Evolutionary conservation across 2,329 filamentous ascomycete genomes (phyloP), one percentile per base, ranked within the genome.

Genomic region (Colletotrichum melonis): DNA sequence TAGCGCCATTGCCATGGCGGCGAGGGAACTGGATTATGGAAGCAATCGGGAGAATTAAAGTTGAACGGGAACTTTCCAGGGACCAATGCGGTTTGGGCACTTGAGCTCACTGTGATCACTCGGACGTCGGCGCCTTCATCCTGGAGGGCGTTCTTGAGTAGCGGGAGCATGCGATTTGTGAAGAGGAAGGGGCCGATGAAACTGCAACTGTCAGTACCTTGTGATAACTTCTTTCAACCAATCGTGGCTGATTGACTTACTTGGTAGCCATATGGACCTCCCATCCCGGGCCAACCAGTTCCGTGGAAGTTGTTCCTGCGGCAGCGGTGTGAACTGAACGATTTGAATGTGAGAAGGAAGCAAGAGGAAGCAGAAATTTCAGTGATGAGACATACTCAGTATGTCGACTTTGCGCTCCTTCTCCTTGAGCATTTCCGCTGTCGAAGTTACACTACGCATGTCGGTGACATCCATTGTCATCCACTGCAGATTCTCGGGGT

Each of bases 261-360:
- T 74, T 75, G 12, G 67, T 63, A 16, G 77, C 69, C 77, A 80
- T 79, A 32, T 72, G 68, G 11, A 64, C 42, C 55, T 80, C 79
- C 74, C 76, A 80, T 19, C 74, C 74, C 0, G 56, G 70, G 1
- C 67, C 73, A 4, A 66, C 67, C 1, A 60, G 56, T 22, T 78
- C 65, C 2, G 58, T 59, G 0, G 63, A 57, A 1, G 24, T 22
- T 4, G 69, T 63, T 4, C 52, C 38, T 3, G 38, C 58, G 11
- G 76, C 76, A 1, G 75, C 75, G 42, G 78, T 80, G 69, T 80
- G 78, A 12, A 80, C 79, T 80, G 32, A 1, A 3, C 16, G n/a
- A 16, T 4, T 12, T 35, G 24, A n/a, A 12, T 16, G 26, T 57
- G 59, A 65, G 55, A 24, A 24, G 4, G 3, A 4, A 16, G 14